These are phyloP conservation scores for Microsporum audouinii DNA, from an alignment of 2,329 filamentous ascomycete species.

Conservation along the genomic window DNA sequence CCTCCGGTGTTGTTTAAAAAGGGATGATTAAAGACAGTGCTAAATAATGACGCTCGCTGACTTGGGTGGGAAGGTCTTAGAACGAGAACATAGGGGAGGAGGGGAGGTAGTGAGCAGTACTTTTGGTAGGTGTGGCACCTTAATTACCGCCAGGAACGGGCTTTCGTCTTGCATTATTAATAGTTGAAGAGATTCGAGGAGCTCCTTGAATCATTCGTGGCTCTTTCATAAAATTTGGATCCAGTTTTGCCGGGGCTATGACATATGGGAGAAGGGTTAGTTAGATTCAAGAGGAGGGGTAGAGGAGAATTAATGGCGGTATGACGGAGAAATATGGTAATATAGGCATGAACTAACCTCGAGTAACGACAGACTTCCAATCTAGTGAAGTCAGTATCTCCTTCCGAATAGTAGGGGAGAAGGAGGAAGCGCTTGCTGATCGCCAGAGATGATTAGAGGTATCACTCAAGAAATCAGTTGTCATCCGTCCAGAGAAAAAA, in stretches of 20 bases:
- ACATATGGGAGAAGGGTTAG: slow-evolving; percentile 29
- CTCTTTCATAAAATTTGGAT: slow-evolving; percentile 80
- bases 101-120: background rate
- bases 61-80: background rate
- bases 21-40: background rate
- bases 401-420: slow-evolving; percentile 41
- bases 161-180: slow-evolving; percentile 33
- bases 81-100: background rate
- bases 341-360: slow-evolving; percentile 31
- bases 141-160: slow-evolving; percentile 35
- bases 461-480: slow-evolving; percentile 49
- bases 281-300: slow-evolving; percentile 26
- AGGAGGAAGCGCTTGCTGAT: slow-evolving; percentile 47
- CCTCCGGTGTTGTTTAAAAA: slow-evolving; percentile 4
- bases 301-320: background rate
- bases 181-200: slow-evolving; percentile 47
- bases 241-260: slow-evolving; percentile 69
- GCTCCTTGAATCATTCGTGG: slow-evolving; percentile 80
- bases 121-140: slow-evolving; percentile 14
- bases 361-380: slow-evolving; percentile 40
- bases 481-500: slow-evolving; percentile 41
- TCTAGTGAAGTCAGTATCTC: slow-evolving; percentile 37
- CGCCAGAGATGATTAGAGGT: slow-evolving; percentile 54
- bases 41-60: background rate
- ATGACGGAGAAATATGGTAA: background rate